These are phyloP conservation scores for Lithospermum erythrorhizon DNA, from an alignment of 257 asterid species.

Conservation along the genomic window DNA sequence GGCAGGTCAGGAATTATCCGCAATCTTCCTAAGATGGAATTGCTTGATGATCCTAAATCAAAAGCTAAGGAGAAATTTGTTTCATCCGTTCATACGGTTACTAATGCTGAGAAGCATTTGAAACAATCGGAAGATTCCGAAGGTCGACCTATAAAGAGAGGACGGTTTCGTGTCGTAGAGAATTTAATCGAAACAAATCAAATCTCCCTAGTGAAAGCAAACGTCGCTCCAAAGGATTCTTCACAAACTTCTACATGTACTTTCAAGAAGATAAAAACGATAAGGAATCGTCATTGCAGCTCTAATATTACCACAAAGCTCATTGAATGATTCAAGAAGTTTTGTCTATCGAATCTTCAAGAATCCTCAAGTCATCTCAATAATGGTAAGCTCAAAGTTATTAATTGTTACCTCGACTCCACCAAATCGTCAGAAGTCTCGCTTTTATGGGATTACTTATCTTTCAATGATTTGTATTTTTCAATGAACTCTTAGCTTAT, in stretches of 20 bases:
- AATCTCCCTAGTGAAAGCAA: not conserved
- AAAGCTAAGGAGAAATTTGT: too few species aligned
- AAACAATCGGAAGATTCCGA: constrained; percentile 14
- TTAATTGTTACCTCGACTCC: constrained; percentile 51
- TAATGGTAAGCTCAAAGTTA: too few species aligned
- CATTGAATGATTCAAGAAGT: not conserved
- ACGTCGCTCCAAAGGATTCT: too few species aligned
- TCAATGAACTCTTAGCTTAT: not conserved
- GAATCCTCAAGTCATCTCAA: not conserved
- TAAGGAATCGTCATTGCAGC: too few species aligned
- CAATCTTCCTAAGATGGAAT: not conserved
- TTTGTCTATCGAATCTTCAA: not conserved
- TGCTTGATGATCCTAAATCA: too few species aligned
- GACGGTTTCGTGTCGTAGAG: constrained; percentile 13
- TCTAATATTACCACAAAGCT: too few species aligned
- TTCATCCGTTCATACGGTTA: not conserved
- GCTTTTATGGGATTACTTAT: constrained; percentile 12
- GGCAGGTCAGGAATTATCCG: constrained; percentile 12
- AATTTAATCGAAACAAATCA: not conserved
- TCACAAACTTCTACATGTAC: too few species aligned
- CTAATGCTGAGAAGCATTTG: not conserved
- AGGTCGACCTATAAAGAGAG: constrained; percentile 32
- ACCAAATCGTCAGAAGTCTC: constrained; percentile 63
- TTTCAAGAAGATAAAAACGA: too few species aligned
- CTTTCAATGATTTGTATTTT: not conserved